These are phyloP conservation scores for Termitomyces sp. DNA, from an alignment of 768 basidiomycete genomes.

Conservation along the genomic window DNA sequence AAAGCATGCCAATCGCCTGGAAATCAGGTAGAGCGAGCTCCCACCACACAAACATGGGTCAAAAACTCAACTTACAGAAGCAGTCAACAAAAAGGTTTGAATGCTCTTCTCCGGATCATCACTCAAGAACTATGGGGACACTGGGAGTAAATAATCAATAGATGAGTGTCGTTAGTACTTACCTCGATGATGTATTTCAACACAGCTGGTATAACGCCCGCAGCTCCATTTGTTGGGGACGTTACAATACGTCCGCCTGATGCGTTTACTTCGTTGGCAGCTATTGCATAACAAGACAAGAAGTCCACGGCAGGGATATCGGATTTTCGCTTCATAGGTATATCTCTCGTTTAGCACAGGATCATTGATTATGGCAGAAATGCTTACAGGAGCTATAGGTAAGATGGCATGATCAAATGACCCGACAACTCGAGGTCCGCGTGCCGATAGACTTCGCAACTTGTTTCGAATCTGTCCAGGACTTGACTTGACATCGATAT, in stretches of 20 bases:
- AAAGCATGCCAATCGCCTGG: constrained; percentile 90
- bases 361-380: constrained; percentile 3
- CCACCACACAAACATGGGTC: not conserved
- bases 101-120: constrained; percentile 88
- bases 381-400: constrained; percentile 75
- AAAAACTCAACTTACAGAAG: constrained; percentile 50
- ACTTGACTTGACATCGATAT: constrained; percentile 6
- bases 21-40: constrained; percentile 6
- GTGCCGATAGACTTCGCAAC: constrained; percentile 14
- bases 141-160: not conserved
- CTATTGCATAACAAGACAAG: constrained; percentile 89
- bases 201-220: constrained; percentile 90
- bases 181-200: constrained; percentile 88
- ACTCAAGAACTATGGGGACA: constrained; percentile 61
- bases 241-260: constrained; percentile 93
- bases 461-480: not conserved
- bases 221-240: constrained; percentile 90
- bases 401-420: constrained; percentile 75
- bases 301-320: constrained; percentile 93
- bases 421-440: constrained; percentile 54
- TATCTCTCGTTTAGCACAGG: not conserved
- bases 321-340: constrained; percentile 56
- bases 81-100: constrained; percentile 86
- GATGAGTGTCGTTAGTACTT: constrained; percentile 9
- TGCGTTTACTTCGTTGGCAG: constrained; percentile 94